Evolutionary conservation across 2,329 filamentous ascomycete species (phyloP), one percentile per base, ranked within the genome.

Genomic region (Aquanectria penicillioides): DNA sequence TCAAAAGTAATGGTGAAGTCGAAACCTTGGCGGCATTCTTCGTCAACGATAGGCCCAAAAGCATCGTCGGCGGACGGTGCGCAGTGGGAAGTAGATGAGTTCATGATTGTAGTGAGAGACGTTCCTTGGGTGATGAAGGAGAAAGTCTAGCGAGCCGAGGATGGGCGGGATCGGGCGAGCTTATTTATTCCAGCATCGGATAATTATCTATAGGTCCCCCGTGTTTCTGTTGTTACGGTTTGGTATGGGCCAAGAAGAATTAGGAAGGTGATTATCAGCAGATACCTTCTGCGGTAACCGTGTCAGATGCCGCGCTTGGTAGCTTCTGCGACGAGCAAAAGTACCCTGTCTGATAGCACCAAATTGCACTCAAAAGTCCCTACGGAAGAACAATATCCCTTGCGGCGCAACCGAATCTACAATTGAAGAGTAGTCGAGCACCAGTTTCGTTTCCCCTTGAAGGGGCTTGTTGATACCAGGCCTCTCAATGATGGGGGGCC

Each of bases 1-100:
- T 78, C 74, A 41, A 86, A 75, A n/a, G 80, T 77, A 12, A 86
- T 69, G 3, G 80, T 81, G 41, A 84, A 80, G 67, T 86, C 84
- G 52, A 81, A 81, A 13, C 78, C 70, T 33, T 77, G 73, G 17
- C 78, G 77, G 15, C 78, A 77, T 37, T 61, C 46, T 10, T 57
- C 37, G 15, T 43, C 55, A 20, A 72, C 53, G 8, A 71, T 47
- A 3, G 70, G 70, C 3, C 70, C 70, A 29, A 71, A 71, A 15
- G 62, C 64, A 9, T 62, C 65, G 23, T 71, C 70, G n/a, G 66
- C 57, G 29, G 66, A 62, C 11, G 57, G 48, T 25, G 58, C 29
- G 60, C 69, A 72, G 2, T 62, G 25, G 12, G 48, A 51, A 1
- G 41, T 37, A 5, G 67, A 69, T 31, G 59, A 59, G 22, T 71